Evolutionary conservation across 1,284 basidiomycete species (phyloP), one percentile per base, ranked within the genome.

Genomic region (Trametes polyzona): DNA sequence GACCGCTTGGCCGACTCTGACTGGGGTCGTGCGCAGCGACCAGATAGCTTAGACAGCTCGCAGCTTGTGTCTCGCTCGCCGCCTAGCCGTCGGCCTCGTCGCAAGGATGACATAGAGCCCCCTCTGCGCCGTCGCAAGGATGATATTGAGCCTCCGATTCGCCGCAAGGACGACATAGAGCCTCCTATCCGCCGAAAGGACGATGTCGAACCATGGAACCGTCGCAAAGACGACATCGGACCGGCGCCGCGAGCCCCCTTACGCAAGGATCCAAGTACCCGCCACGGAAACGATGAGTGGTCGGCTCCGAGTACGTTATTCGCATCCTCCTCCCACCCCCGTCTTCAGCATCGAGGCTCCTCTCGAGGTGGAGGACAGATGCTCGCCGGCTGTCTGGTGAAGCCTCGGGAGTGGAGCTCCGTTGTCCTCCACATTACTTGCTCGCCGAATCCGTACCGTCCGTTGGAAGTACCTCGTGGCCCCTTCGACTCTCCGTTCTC

Each of bases 241-340:
- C 48, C 40, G 5, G 56, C 52, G 10, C 23, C 55, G 10, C 53
- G 54, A 17, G 40, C 49, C 21, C 56, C 56, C 39, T 46, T 61
- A 23, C 49, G 57, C 29, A 64, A 63, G 54, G 63, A 66, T 23
- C 64, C 63, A 67, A 61, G 70, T 66, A 65, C 65, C 59, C 71
- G 66, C 57, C 72, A 71, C 63, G 75, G 73, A 69, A 69, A 72
- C 60, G 74, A 74, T 71, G 75, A 71, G 70, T 76, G 78, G 71
- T 73, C 83, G 74, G 72, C 83, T 79, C 73, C 78, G 74, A 88
- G 87, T 90, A 90, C 87, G 87, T 90, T 90, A 76, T 88, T 83
- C 76, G 77, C 84, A 80, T 86, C 81, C 74, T 83, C 69, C 76
- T 76, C 74, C 72, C 73, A 74, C 74, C 70, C 71, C 73, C 72